Percentiles rank a stretch among this genome's conserved stretches.
Evolutionary conservation across 495 filamentous ascomycete genomes (phyloP).

Genomic region (Penicillium crystallinum): DNA sequence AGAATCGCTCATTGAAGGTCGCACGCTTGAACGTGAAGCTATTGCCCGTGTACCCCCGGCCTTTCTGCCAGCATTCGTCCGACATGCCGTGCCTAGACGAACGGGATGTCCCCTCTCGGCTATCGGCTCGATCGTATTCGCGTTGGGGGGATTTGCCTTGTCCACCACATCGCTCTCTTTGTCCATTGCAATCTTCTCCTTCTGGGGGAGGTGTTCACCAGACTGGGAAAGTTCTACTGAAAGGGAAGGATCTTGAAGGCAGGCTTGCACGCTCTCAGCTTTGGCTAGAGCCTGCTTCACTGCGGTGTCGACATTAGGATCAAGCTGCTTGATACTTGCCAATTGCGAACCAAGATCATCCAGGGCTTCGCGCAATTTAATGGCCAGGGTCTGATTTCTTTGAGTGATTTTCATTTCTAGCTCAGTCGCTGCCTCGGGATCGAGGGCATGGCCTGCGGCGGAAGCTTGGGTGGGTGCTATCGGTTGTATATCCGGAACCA

Average conservation of each 20-base stretch:
- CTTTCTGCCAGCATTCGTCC: conserved; percentile 6
- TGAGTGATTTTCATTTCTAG: conserved; percentile 48
- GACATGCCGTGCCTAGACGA: conserved; percentile 3
- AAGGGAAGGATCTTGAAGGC: conserved; percentile 61
- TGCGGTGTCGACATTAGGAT: conserved; percentile 22
- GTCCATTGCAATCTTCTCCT: neutral
- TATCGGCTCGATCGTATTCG: conserved; percentile 7
- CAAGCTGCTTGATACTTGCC: conserved; percentile 47
- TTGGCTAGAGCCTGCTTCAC: conserved; percentile 57
- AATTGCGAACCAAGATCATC: conserved; percentile 53
- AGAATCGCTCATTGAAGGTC: conserved; percentile 63
- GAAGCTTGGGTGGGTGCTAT: neutral
- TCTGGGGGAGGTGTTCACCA: neutral
- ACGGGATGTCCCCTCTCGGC: conserved; percentile 12
- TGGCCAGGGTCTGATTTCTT: conserved; percentile 67
- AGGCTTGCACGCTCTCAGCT: conserved; percentile 72
- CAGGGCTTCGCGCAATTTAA: conserved; percentile 66
- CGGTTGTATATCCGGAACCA: neutral
- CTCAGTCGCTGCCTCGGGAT: conserved; percentile 6
- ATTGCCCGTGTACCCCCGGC: conserved; percentile 7
- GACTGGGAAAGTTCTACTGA: conserved; percentile 27
- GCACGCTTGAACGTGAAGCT: conserved; percentile 8
- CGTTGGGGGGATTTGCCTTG: neutral
- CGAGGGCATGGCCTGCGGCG: neutral
- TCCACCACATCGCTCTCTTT: neutral